These are phyloP conservation scores for Haplosporangium sp. DNA, from an alignment of 371 early-diverging fungal genomes.

Conservation along the genomic window DNA sequence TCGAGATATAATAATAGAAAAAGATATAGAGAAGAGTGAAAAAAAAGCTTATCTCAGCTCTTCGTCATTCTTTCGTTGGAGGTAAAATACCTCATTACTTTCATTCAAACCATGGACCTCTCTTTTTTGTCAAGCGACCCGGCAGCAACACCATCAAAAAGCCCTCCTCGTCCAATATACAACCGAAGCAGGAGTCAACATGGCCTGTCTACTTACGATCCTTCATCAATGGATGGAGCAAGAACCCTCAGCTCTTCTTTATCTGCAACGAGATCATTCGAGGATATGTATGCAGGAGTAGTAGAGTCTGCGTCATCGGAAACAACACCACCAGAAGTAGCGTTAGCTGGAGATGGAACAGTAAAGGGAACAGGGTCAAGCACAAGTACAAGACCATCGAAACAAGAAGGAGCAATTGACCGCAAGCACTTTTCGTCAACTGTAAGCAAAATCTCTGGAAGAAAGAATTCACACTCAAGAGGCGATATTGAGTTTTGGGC, in stretches of 20 bases:
- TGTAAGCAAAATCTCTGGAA: neutral
- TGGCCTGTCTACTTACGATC: neutral
- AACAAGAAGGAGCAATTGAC: neutral
- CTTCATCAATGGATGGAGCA: neutral
- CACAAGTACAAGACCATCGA: conserved; percentile 3
- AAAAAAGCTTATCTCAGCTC: conserved; percentile 4
- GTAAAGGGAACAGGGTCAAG: neutral
- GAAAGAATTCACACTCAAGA: conserved; percentile 9
- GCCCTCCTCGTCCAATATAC: neutral
- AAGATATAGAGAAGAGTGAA: neutral
- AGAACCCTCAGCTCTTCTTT: neutral
- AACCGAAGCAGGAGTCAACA: neutral
- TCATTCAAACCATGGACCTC: neutral
- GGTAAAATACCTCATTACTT: neutral
- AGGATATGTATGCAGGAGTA: conserved; percentile 6
- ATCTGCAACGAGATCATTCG: conserved; percentile 8
- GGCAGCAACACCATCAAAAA: neutral
- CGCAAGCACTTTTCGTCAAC: conserved; percentile 8
- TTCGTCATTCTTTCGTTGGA: neutral
- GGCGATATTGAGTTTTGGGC: conserved; percentile 45
- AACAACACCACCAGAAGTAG: neutral
- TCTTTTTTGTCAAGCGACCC: neutral
- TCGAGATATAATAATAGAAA: neutral
- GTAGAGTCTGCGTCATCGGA: neutral
- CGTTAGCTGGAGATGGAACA: neutral